Conservation (phyloP, 2,329 filamentous ascomycete species). For the Plectosphaerella plurivora region DNA sequence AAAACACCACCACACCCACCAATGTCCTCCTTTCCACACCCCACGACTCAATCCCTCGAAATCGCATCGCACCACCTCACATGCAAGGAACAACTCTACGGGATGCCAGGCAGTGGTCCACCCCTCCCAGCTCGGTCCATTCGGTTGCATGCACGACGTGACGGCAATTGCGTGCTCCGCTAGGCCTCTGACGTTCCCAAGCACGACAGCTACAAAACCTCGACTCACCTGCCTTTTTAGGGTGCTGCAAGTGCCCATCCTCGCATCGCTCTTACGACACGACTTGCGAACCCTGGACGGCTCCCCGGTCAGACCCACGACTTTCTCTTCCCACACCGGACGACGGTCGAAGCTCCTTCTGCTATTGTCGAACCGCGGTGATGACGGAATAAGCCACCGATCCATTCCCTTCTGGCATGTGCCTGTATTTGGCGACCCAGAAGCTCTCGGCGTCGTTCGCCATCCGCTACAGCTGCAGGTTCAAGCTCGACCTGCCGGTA, state of each 20-base stretch:
- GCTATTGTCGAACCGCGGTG: no score
- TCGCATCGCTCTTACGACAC: neutral
- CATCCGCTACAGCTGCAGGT: no score
- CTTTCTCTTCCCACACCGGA: neutral
- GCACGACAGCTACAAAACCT: neutral
- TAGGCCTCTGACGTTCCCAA: neutral
- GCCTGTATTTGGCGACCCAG: no score
- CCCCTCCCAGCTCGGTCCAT: no score
- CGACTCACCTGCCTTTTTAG: neutral
- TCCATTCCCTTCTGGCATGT: neutral
- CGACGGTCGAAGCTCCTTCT: neutral
- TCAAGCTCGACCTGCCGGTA: neutral
- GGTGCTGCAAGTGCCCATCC: neutral
- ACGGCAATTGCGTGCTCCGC: neutral
- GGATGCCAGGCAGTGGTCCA: no score
- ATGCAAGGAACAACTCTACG: no score
- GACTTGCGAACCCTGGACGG: neutral
- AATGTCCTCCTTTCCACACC: no score
- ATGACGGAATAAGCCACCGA: neutral
- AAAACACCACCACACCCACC: no score
- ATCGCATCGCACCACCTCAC: no score
- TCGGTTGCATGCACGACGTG: neutral
- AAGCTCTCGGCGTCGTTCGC: no score
- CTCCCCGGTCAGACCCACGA: neutral
- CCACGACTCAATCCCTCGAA: no score